Base-by-base conservation (phyloP, 2,329 filamentous ascomycete species). In the Xylaria sp. region DNA sequence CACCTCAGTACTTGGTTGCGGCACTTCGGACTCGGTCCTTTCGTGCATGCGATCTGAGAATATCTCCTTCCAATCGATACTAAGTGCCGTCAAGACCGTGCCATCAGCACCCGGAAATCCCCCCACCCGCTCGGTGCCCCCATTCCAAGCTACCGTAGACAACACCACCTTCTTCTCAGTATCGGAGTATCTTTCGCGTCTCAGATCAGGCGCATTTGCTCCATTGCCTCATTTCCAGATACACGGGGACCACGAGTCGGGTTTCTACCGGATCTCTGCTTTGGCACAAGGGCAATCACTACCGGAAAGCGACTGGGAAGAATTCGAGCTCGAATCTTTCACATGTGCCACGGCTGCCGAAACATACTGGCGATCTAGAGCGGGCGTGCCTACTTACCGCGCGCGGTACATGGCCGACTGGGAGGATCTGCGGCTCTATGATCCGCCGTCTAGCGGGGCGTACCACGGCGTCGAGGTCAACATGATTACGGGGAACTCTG, bases 381-480 rank as follows among this genome's bases (percentile, higher is more conserved):
- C 53, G 44, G 59, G 60, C 44, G 65, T 40, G 29, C 53, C 60
- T 1, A 63, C 60, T 1, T 63, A 54, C 53, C 44, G 60, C 8
- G 65, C 60, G 23, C 44, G 60, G 27, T 63, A 67, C 21, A 60
- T 63, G 65, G 65, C 60, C 12, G 65, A 67, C 40, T 63, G 65
- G 65, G 60, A 37, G 3, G 63, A 63, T 23, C 54, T 67, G 59
- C 23, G 65, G n/a, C 65, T 67, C 5, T 67, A 63, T 13, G 42
- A 67, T 18, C 51, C 59, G 18, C 65, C 65, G 2, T 62, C 65
- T 1, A 67, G 65, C 53, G 65, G 65, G 1, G 65, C 65, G 44
- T 67, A 67, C 27, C 65, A 67, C 25, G 59, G 65, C 27, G 65
- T 67, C 27, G 65, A 67, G 44, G 44, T 67, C 59, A 67, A 67